Conservation (phyloP, 2,329 filamentous ascomycete species). For the Lachnellula hyalina region DNA sequence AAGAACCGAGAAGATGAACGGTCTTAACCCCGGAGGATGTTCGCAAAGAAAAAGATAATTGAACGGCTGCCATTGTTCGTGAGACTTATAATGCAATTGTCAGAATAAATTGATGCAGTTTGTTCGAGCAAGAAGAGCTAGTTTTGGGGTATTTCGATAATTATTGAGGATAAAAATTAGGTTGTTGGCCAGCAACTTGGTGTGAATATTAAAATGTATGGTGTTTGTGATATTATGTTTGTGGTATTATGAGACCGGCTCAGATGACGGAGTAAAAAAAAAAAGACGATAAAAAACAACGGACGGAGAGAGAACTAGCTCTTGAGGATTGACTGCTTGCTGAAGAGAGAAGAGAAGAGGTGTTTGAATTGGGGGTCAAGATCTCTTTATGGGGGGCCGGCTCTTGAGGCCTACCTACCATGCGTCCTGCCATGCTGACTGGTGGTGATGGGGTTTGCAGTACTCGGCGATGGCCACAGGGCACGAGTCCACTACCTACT, state of each 20-base stretch:
- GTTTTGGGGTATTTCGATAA: conserved; percentile 24
- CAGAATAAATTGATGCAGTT: conserved; percentile 30
- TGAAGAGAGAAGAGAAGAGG: conserved; percentile 43
- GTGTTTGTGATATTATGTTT: conserved; percentile 35
- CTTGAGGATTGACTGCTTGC: conserved; percentile 57
- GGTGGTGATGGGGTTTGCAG: conserved; percentile 7
- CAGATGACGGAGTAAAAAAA: conserved; percentile 38
- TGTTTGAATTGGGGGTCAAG: conserved; percentile 18
- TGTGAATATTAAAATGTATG: conserved; percentile 31
- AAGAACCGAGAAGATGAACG: conserved; percentile 94
- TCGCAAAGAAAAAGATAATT: conserved; percentile 92
- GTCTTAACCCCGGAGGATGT: conserved; percentile 96
- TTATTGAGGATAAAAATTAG: conserved; percentile 52
- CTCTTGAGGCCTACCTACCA: background rate
- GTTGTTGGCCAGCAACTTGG: conserved; percentile 48
- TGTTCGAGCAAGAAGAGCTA: conserved; percentile 37
- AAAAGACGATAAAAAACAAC: conserved; percentile 44
- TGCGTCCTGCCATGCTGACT: conserved; percentile 1
- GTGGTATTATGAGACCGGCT: conserved; percentile 50
- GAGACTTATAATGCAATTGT: conserved; percentile 35
- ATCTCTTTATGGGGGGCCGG: conserved; percentile 27
- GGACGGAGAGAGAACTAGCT: conserved; percentile 41
- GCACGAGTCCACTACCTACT: background rate
- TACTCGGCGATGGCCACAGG: conserved; percentile 4
- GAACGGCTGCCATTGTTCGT: conserved; percentile 76